A percentile compares a stretch with the other conserved stretches of the same genome.
phyloP scores from a whole-genome alignment of 148 eudicot genomes.

The Chenopodium formosanum region DNA sequence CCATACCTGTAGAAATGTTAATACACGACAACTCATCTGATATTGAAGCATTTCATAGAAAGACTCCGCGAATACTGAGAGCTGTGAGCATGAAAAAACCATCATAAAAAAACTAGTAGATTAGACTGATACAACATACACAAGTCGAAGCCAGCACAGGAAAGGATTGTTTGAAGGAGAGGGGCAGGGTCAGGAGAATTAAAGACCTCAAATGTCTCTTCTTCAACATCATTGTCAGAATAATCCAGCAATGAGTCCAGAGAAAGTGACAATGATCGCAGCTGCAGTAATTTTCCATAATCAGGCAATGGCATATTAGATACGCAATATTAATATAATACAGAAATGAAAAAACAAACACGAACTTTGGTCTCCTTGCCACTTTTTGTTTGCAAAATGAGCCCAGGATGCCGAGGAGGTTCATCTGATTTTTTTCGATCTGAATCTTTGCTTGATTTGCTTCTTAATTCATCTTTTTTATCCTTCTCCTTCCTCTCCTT shows the following conservation, averaged over 20 bases:
- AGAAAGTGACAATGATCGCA: conserved; percentile 81
- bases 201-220: conserved; percentile 84
- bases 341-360: conserved; percentile 3
- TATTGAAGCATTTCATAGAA: conserved; percentile 94
- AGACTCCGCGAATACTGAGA: conserved; percentile 92
- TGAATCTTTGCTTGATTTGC: conserved; percentile 50
- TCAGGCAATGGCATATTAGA: conserved; percentile 9
- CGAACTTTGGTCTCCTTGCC: conserved; percentile 60
- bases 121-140: not conserved
- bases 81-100: conserved; percentile 36
- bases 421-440: conserved; percentile 71
- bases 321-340: not conserved
- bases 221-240: conserved; percentile 80
- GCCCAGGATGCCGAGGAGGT: conserved; percentile 84
- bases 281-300: conserved; percentile 44
- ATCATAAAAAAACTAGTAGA: not conserved
- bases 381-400: conserved; percentile 68
- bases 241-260: conserved; percentile 91
- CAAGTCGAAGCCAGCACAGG: not conserved
- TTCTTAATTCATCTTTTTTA: conserved; percentile 52
- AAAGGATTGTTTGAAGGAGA: not conserved
- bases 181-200: not conserved
- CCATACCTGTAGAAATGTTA: conserved; percentile 77
- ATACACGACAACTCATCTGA: conserved; percentile 78
- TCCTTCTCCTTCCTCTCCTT: conserved; percentile 59